Evolutionary conservation across 1,284 basidiomycete genomes (phyloP).

Genomic region (Melampsora larici-populina): DNA sequence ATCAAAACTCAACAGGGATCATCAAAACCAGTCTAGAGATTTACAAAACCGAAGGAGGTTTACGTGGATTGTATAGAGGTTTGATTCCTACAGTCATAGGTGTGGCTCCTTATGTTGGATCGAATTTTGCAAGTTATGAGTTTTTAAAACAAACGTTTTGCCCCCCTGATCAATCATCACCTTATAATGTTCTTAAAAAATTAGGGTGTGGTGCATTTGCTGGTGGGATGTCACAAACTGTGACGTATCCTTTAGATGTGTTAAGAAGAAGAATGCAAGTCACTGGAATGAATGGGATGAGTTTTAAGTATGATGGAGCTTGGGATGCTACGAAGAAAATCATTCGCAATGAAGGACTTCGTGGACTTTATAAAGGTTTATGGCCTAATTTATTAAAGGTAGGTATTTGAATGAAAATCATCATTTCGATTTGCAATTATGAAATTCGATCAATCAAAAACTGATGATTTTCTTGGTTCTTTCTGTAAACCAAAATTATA

Average conservation of each 20-base stretch:
- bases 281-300: constrained; percentile 70
- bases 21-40: constrained; percentile 84
- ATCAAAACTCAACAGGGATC: constrained; percentile 64
- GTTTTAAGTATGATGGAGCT: constrained; percentile 70
- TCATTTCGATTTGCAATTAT: no score
- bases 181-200: constrained; percentile 47
- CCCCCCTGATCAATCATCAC: constrained; percentile 49
- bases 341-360: constrained; percentile 68
- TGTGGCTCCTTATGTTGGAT: constrained; percentile 79
- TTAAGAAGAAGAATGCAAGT: constrained; percentile 93
- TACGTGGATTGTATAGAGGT: constrained; percentile 81
- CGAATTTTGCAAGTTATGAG: constrained; percentile 53
- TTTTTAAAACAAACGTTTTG: constrained; percentile 50
- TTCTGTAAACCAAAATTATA: constrained; percentile 62
- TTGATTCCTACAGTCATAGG: constrained; percentile 81
- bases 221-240: constrained; percentile 75
- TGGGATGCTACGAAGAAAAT: constrained; percentile 71
- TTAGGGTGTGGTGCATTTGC: constrained; percentile 59
- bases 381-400: constrained; percentile 85
- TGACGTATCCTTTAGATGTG: constrained; percentile 95
- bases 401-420: no score
- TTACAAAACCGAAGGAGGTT: constrained; percentile 81
- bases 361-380: constrained; percentile 76
- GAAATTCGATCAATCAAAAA: no score
- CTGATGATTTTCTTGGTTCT: constrained; percentile 5